Evolutionary conservation across 2,329 filamentous ascomycete genomes (phyloP).

Genomic region (Cordyceps militaris): DNA sequence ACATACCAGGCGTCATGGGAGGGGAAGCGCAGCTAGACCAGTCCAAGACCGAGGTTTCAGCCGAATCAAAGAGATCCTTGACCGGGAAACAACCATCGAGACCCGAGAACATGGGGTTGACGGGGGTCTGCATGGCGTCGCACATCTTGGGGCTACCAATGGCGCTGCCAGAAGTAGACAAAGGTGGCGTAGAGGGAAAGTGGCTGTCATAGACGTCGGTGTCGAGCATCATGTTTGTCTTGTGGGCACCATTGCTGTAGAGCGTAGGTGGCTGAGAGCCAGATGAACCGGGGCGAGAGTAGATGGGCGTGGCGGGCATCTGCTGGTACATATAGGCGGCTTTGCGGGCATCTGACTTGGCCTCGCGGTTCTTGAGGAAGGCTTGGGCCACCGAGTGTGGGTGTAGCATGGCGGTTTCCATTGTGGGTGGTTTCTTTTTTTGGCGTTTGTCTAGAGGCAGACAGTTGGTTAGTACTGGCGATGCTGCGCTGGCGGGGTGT

Average conservation of each 20-base stretch:
- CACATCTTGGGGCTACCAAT: conserved; percentile 78
- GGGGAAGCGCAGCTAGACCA: conserved; percentile 75
- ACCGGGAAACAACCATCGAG: conserved; percentile 56
- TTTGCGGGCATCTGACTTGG: conserved; percentile 64
- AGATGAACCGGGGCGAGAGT: conserved; percentile 59
- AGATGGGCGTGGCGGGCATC: conserved; percentile 55
- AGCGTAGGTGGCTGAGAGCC: conserved; percentile 55
- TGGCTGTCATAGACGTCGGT: conserved; percentile 65
- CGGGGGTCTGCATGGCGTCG: conserved; percentile 73
- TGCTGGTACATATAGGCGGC: conserved; percentile 61
- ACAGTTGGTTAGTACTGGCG: conserved; percentile 9
- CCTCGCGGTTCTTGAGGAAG: conserved; percentile 81
- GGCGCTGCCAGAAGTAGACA: conserved; percentile 77
- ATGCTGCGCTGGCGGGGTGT: not conserved
- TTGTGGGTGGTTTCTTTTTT: conserved; percentile 32
- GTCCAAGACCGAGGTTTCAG: conserved; percentile 68
- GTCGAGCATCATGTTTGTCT: conserved; percentile 75
- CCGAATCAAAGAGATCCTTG: conserved; percentile 65
- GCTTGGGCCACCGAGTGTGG: conserved; percentile 64
- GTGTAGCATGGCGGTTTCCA: conserved; percentile 56
- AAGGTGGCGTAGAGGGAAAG: conserved; percentile 78
- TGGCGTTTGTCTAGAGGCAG: conserved; percentile 26
- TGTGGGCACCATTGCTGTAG: conserved; percentile 53
- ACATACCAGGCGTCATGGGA: conserved; percentile 85
- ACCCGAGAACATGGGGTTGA: conserved; percentile 71